phyloP scores from a whole-genome alignment of 495 filamentous ascomycete species.

The Hypomontagnella submonticulosa region DNA sequence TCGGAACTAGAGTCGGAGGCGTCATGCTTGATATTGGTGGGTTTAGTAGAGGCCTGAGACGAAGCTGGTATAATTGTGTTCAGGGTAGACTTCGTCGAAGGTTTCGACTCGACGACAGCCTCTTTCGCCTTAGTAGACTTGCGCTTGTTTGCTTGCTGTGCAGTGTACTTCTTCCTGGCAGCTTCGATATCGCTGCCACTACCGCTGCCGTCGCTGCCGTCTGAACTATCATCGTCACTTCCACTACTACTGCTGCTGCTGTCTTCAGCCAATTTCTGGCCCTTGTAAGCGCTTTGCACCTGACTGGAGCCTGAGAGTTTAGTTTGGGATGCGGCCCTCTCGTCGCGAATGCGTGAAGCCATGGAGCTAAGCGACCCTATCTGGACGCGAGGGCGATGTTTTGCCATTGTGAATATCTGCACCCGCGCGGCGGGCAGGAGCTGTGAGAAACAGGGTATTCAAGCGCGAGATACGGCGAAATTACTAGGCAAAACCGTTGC shows the following conservation, averaged over 20 bases:
- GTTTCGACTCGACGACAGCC: constrained; percentile 22
- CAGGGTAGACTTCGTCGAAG: constrained; percentile 16
- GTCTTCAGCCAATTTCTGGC: constrained; percentile 31
- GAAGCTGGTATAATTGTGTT: constrained; percentile 3
- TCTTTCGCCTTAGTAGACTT: constrained; percentile 35
- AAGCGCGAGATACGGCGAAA: constrained; percentile 1
- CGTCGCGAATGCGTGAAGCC: constrained; percentile 16
- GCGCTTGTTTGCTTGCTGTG: constrained; percentile 39
- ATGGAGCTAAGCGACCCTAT: constrained; percentile 25
- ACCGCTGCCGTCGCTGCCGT: constrained; percentile 35
- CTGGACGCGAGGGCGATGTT: constrained; percentile 14
- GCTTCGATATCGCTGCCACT: constrained; percentile 47
- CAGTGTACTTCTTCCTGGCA: constrained; percentile 42
- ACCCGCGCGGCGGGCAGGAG: not conserved
- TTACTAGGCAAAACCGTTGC: not conserved
- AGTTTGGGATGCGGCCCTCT: constrained; percentile 23
- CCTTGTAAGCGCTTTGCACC: constrained; percentile 36
- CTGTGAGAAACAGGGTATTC: not conserved
- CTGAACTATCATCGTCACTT: constrained; percentile 29
- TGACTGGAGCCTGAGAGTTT: constrained; percentile 17
- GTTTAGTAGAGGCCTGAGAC: constrained; percentile 7
- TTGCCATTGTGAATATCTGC: constrained; percentile 30
- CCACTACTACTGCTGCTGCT: constrained; percentile 39
- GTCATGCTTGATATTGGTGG: constrained; percentile 12
- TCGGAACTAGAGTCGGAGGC: constrained; percentile 29